Evolutionary conservation across 768 basidiomycete genomes (phyloP).

Genomic region (Phylloporus arenicola): DNA sequence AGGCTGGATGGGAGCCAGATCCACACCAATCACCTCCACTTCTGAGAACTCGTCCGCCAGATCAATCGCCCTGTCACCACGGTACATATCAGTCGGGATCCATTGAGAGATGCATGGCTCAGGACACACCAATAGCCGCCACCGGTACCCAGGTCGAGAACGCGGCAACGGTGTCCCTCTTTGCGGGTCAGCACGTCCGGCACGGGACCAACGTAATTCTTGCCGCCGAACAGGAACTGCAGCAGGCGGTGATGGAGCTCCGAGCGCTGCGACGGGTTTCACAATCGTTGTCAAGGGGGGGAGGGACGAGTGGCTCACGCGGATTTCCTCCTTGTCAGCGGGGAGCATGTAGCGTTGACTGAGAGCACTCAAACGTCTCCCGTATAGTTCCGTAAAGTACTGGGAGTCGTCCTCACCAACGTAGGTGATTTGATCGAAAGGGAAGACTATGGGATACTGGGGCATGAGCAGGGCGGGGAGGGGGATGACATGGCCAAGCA

Average conservation of each 20-base stretch:
- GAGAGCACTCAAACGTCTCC: constrained; percentile 50
- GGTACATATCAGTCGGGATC: constrained; percentile 1
- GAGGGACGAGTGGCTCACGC: constrained; percentile 32
- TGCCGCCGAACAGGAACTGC: constrained; percentile 60
- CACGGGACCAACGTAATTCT: constrained; percentile 63
- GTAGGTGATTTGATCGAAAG: constrained; percentile 33
- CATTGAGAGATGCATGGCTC: not conserved
- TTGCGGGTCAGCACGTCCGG: constrained; percentile 44
- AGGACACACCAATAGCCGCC: constrained; percentile 51
- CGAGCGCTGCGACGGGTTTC: constrained; percentile 44
- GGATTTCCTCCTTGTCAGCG: constrained; percentile 60
- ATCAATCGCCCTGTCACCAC: constrained; percentile 54
- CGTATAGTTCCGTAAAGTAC: constrained; percentile 51
- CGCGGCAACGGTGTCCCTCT: constrained; percentile 30
- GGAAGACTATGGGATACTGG: constrained; percentile 30
- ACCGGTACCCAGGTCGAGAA: constrained; percentile 69
- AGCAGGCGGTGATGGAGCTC: constrained; percentile 59
- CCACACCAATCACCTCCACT: constrained; percentile 63
- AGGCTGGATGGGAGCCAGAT: constrained; percentile 70
- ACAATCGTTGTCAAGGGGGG: not conserved
- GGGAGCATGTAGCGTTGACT: constrained; percentile 59
- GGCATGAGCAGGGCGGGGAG: constrained; percentile 21
- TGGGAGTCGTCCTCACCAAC: constrained; percentile 42
- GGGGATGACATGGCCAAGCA: constrained; percentile 20
- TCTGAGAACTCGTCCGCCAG: constrained; percentile 68